Evolutionary conservation across 768 basidiomycete species (phyloP), one percentile per base, ranked within the genome.

Genomic region (Nidularia pulvinata): DNA sequence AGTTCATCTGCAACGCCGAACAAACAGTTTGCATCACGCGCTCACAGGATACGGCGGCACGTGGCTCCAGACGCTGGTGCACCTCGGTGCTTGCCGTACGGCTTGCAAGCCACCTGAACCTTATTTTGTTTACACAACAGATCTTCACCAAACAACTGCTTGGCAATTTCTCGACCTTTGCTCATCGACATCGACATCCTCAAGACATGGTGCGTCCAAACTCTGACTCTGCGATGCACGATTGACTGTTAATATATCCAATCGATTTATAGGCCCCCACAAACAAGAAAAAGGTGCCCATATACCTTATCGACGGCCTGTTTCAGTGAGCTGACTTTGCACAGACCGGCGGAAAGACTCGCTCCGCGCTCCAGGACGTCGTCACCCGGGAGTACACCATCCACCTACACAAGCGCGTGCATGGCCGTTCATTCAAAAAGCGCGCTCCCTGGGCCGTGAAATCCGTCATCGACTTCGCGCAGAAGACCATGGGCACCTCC

Each of bases 341-440:
- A 50, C 57, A 86, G 82, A 80, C 88, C 66, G 79, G 80, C 71
- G 86, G 86, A 75, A 96, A 97, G 84, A 85, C 85, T 66, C 94
- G 96, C 75, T 95, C 94, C 55, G 96, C 96, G 52, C 92, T 98
- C 70, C 85, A 92, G 76, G 96, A 98, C 73, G 96, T 98, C 77
- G 96, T 98, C 60, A 91, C 95, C 60, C 89, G 95, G 67, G 96
- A 99, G 73, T 97, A 98, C 88, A 98, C 96, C 67, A 90, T 98
- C 81, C 93, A 97, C 77, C 78, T 98, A 39, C 94, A 97, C 88
- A 97, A 96, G 75, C 88, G 76, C 61, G 93, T 95, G 43, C 92
- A 94, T 74, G 92, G 89, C 62, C 84, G 89, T 56, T 89, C 91
- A 43, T 98, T 97, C 84, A 98, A 98, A 80, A 96, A 96, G 84